Conservation (phyloP, 805 yeast genomes). For the Monosporozyma siamensis region DNA sequence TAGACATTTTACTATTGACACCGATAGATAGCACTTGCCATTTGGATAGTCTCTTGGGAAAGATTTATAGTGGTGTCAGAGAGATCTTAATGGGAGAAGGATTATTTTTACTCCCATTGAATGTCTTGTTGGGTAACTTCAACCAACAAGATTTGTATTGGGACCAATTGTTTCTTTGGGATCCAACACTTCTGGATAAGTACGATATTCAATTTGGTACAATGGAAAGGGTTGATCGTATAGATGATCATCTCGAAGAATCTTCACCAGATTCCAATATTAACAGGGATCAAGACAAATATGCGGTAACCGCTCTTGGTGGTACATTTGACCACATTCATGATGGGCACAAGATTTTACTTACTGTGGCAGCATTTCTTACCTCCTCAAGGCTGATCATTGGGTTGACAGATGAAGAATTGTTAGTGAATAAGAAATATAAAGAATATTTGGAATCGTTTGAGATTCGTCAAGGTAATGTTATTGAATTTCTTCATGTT, state of each 20-base stretch:
- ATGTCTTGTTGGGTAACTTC: conserved; percentile 16
- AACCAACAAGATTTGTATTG: conserved; percentile 8
- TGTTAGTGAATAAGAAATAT: conserved; percentile 67
- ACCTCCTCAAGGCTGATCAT: conserved; percentile 50
- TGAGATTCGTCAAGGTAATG: conserved; percentile 39
- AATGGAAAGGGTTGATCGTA: neutral
- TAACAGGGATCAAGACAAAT: conserved; percentile 22
- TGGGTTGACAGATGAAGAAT: conserved; percentile 73
- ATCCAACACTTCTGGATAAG: neutral
- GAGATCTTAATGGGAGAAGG: conserved; percentile 15
- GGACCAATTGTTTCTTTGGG: conserved; percentile 14
- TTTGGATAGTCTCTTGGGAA: conserved; percentile 23
- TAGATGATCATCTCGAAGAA: neutral
- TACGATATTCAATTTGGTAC: conserved; percentile 1
- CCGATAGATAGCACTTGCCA: conserved; percentile 13
- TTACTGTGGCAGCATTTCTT: conserved; percentile 62
- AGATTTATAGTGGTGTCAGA: conserved; percentile 21
- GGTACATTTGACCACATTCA: conserved; percentile 97
- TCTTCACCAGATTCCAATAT: conserved; percentile 1
- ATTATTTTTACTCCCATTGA: conserved; percentile 17
- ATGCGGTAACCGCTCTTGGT: conserved; percentile 57
- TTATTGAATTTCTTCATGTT: conserved; percentile 40
- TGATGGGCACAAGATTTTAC: conserved; percentile 84
- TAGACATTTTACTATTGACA: conserved; percentile 18
- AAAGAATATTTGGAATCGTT: conserved; percentile 55